Evolutionary conservation across 352 stramenopile species (phyloP).

Genomic region (Globisporangium nagaii): DNA sequence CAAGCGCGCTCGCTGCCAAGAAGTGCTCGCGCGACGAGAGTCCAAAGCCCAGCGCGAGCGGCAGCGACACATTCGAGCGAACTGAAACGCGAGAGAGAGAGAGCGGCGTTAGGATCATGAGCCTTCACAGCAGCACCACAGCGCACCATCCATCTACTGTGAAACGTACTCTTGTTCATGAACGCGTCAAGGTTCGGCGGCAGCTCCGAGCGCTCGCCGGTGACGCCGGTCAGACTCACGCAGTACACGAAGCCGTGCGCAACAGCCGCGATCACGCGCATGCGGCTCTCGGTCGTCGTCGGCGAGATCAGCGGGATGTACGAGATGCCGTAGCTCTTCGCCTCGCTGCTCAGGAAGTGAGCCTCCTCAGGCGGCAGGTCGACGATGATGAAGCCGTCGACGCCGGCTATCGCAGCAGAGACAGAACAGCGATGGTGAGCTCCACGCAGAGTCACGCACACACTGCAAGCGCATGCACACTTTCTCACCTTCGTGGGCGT

Average conservation of each 20-base stretch:
- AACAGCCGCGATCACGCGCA: slow-evolving; percentile 72
- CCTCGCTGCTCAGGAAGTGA: slow-evolving; percentile 85
- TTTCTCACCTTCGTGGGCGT: slow-evolving; percentile 58
- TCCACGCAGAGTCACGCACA: neutral
- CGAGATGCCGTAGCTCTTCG: slow-evolving; percentile 86
- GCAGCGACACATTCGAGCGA: slow-evolving; percentile 77
- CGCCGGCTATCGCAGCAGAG: slow-evolving; percentile 51
- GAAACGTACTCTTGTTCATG: slow-evolving; percentile 79
- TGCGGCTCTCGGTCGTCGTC: slow-evolving; percentile 94
- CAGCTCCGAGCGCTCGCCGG: slow-evolving; percentile 87
- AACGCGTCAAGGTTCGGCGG: slow-evolving; percentile 93
- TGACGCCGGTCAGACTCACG: slow-evolving; percentile 90
- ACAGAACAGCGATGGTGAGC: slow-evolving; percentile 16
- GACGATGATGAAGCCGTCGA: slow-evolving; percentile 98
- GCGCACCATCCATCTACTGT: neutral
- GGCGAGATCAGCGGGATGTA: slow-evolving; percentile 97
- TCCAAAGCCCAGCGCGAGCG: slow-evolving; percentile 96
- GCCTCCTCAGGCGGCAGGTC: slow-evolving; percentile 96
- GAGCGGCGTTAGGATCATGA: neutral
- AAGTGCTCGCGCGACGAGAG: slow-evolving; percentile 93
- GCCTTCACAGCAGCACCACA: neutral
- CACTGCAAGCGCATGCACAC: neutral
- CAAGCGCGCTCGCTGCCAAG: slow-evolving; percentile 87
- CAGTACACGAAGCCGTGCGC: slow-evolving; percentile 86
- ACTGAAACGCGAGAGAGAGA: slow-evolving; percentile 31